These are phyloP conservation scores for Dictyostelium brefeldianum DNA, from an alignment of 78 protist genomes.

Conservation along the genomic window DNA sequence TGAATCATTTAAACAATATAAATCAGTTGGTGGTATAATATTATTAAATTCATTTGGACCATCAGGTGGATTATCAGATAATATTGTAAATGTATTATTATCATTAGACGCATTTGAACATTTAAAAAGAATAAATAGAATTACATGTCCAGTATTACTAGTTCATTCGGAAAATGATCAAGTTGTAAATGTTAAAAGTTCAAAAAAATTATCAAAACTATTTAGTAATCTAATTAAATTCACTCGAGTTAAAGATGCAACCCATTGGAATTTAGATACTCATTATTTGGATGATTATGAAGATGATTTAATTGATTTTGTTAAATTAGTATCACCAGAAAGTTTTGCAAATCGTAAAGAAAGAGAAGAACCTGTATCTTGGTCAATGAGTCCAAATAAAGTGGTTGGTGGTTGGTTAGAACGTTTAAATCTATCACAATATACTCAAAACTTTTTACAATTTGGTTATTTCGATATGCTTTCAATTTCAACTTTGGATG, in stretches of 20 bases:
- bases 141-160: conserved; percentile 45
- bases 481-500: conserved; percentile 34
- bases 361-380: conserved; percentile 31
- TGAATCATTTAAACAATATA: conserved; percentile 41
- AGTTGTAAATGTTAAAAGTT: conserved; percentile 44
- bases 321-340: conserved; percentile 42
- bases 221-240: conserved; percentile 29
- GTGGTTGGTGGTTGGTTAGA: conserved; percentile 73
- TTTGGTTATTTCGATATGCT: conserved; percentile 73
- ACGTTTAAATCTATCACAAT: conserved; percentile 25
- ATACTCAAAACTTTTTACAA: conserved; percentile 46
- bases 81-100: conserved; percentile 53
- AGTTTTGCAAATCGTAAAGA: conserved; percentile 29
- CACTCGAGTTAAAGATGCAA: conserved; percentile 37
- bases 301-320: conserved; percentile 60
- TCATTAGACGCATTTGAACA: conserved; percentile 62
- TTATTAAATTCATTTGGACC: conserved; percentile 58
- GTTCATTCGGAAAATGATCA: conserved; percentile 46
- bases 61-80: conserved; percentile 40
- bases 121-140: conserved; percentile 28
- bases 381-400: conserved; percentile 73
- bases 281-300: conserved; percentile 62
- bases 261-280: conserved; percentile 58
- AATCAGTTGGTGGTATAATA: conserved; percentile 53
- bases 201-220: conserved; percentile 61